Base-by-base conservation (phyloP, 192 early-diverging fungal genomes). In the Pilobolus umbonatus region DNA sequence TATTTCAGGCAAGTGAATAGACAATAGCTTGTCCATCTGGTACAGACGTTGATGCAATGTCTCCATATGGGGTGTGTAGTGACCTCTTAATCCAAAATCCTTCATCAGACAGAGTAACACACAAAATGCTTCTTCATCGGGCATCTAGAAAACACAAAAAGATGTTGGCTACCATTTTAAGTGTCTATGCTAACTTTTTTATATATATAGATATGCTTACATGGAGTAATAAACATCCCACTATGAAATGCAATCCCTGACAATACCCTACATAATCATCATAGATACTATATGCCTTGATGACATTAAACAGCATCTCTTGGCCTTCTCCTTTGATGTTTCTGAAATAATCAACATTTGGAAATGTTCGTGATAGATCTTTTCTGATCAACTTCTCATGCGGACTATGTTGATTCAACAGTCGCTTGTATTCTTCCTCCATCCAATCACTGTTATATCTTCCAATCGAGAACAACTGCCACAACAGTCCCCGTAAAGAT, bases 181-280 rank as follows among this genome's bases (percentile, higher is more conserved):
- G n/a, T 42, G 2, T 40, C 5, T 2, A 24, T 21, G 10, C 1
- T 17, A 42, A 11, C 30, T 1, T 3, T 3, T 25, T n/a, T 32
- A 22, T 5, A 34, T 24, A 47, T 3, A 22, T 40, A 4, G 46
- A 25, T 10, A 34, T 17, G 71, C 73, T 76, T 81, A 89, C 92
- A 72, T 95, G 90, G n/a, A 96, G 65, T 53, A 99, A 74, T 64
- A 99, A 54, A 6, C 92, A 87, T 0, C 91, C 97, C 15, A 92
- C 90, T 14, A 99, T 74, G 74, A 98, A 99, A 5, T 91, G 85
- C 32, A 99, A 81, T 4, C 95, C 97, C 75, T 98, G 97, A 67
- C 97, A 99, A 76, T 99, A 99, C 5, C 97, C 97, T 48, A 99
- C 88, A 51, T 98, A 90, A 5, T 75, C 57, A 69, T 99, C 97